These are phyloP conservation scores for Penicillium aurantiogriseum DNA, from an alignment of 2,329 filamentous ascomycete genomes.

Conservation along the genomic window DNA sequence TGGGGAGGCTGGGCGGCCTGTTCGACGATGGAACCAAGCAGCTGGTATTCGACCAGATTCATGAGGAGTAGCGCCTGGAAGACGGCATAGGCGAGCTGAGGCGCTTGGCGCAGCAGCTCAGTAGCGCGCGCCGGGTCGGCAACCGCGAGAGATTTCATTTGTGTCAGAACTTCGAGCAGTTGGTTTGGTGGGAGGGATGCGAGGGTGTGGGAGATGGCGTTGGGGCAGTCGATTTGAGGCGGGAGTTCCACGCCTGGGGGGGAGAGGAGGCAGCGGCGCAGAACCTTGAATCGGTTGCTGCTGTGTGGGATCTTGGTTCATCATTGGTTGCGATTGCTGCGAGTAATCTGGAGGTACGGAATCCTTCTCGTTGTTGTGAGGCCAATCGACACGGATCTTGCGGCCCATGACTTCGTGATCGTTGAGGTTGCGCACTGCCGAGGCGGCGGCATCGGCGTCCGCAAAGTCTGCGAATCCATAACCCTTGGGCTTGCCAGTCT, in stretches of 20 bases:
- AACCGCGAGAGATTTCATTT: conserved; percentile 89
- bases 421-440: conserved; percentile 91
- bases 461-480: conserved; percentile 97
- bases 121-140: conserved; percentile 79
- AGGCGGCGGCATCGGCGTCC: conserved; percentile 86
- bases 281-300: conserved; percentile 44
- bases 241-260: conserved; percentile 80
- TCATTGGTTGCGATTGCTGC: conserved; percentile 36
- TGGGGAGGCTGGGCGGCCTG: conserved; percentile 47
- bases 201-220: conserved; percentile 89
- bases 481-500: conserved; percentile 90
- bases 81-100: conserved; percentile 89
- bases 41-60: conserved; percentile 82
- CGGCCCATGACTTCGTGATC: conserved; percentile 93
- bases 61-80: conserved; percentile 93
- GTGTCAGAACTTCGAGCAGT: conserved; percentile 85
- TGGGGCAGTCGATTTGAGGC: conserved; percentile 76
- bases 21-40: conserved; percentile 79
- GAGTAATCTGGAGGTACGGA: conserved; percentile 56
- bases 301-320: conserved; percentile 39
- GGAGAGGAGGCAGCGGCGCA: conserved; percentile 70
- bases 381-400: conserved; percentile 92
- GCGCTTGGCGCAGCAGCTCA: conserved; percentile 81
- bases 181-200: conserved; percentile 82
- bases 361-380: conserved; percentile 80